Conservation (phyloP, 2,329 filamentous ascomycete species). For the Alternaria arbusti region DNA sequence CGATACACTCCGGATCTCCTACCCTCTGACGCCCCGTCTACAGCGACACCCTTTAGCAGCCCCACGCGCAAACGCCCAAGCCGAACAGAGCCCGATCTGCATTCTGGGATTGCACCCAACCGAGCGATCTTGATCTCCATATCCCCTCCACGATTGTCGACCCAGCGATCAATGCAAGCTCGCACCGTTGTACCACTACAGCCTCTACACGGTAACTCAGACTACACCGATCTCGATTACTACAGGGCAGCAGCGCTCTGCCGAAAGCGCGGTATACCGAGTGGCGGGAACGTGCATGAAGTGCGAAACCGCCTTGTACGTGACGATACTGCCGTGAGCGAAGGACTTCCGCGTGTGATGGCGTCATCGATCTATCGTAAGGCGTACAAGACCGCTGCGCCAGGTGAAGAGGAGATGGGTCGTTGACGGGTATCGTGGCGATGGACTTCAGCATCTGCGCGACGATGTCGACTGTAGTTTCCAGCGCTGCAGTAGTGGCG, state of each 20-base stretch:
- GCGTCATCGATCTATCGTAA: neutral
- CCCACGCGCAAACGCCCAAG: neutral
- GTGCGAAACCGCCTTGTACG: conserved; percentile 24
- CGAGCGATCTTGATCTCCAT: neutral
- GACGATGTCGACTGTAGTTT: neutral
- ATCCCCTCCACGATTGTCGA: neutral
- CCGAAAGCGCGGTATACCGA: conserved; percentile 17
- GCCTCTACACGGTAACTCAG: conserved; percentile 1
- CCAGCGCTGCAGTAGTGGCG: neutral
- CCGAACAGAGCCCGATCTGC: neutral
- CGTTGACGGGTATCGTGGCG: neutral
- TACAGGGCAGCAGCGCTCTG: conserved; percentile 22
- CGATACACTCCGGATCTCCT: neutral
- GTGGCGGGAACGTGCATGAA: conserved; percentile 10
- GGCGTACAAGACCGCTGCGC: neutral
- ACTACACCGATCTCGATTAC: conserved; percentile 24
- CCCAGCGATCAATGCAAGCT: neutral
- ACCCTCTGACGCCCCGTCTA: neutral
- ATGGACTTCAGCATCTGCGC: neutral
- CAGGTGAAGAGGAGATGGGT: neutral
- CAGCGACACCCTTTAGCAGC: neutral
- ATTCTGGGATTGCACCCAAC: neutral
- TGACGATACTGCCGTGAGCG: conserved; percentile 23
- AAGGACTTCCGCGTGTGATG: conserved; percentile 1
- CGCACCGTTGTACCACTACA: neutral